Percentiles rank a stretch among this genome's conserved stretches.
Conservation (phyloP, 495 filamentous ascomycete genomes). For the Podospora anserina region DNA sequence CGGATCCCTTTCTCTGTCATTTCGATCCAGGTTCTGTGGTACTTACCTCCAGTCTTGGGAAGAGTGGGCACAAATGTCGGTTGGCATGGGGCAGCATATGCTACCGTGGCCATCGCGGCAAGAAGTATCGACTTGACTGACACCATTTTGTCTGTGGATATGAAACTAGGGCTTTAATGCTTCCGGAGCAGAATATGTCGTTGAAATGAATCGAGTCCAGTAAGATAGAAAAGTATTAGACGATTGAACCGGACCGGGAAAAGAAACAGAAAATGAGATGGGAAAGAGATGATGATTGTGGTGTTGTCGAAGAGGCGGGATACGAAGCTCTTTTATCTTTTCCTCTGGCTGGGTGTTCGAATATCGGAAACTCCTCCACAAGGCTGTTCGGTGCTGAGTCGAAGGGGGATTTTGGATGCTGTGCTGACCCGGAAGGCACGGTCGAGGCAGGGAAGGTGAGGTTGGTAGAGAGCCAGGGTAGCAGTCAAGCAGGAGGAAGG, state of each 20-base stretch:
- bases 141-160: conserved; percentile 28
- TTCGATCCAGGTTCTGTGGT: conserved; percentile 10
- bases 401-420: not conserved
- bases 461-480: conserved; percentile 9
- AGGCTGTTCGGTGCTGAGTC: conserved; percentile 7
- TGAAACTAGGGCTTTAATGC: conserved; percentile 16
- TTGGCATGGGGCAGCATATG: conserved; percentile 26
- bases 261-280: conserved; percentile 5
- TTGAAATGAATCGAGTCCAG: conserved; percentile 16
- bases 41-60: conserved; percentile 27
- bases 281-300: conserved; percentile 9
- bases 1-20: too few relatives aligned
- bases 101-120: conserved; percentile 28
- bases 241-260: conserved; percentile 7
- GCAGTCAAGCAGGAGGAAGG: conserved; percentile 12
- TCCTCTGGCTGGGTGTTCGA: not conserved
- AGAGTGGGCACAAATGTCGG: conserved; percentile 21
- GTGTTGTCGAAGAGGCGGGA: not conserved
- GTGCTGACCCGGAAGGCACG: not conserved
- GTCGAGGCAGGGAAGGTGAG: conserved; percentile 6
- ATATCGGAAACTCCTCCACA: conserved; percentile 6
- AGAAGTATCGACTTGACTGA: conserved; percentile 26
- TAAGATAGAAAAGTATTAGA: conserved; percentile 4
- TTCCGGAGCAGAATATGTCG: conserved; percentile 19
- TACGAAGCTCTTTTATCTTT: conserved; percentile 19